Base-by-base conservation (phyloP, 805 yeast genomes). In the Kodamaea nitidulidarum region DNA sequence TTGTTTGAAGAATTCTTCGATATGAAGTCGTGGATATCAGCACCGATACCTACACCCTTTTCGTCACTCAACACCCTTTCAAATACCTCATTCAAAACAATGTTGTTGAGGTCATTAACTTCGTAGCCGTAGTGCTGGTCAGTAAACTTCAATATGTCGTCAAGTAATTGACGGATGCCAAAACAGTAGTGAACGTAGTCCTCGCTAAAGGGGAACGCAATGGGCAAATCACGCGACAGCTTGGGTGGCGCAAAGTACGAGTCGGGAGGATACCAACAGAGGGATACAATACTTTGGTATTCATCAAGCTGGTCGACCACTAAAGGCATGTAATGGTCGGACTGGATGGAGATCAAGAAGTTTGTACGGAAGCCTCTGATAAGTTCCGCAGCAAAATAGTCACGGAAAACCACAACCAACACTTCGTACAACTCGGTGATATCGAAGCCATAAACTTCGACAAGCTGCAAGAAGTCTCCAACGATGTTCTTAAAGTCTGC, bases 271-370 rank as follows among this genome's bases (percentile, higher is more conserved):
- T 81, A 80, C 95, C 95, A 87, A 45, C 87, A 75, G 1, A 80
- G 72, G 16, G 69, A 70, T 42, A 82, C 67, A 24, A 84, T 78
- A 45, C 78, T 76, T 15, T 78, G 80, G 56, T 80, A 86, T 36
- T 83, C 73, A 9, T 68, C 65, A 29, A 63, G 57, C 36, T 78
- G 78, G 44, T 80, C 74, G 22, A 88, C 78, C 0, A 76, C 75
- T 66, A 88, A 74, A 9, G 96, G 95, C 88, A 86, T 87, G 47
- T 87, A 86, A 56, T 87, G 93, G 55, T 91, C 97, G 16, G 82
- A 81, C 44, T 77, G 75, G 26, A 88, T 75, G 4, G 82, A 64
- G 7, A 71, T 70, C 22, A 69, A 61, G 62, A 88, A 91, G 35
- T 81, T 82, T 9, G 56, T 57, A 16, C 74, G 67, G 58, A 88